Percentiles rank a stretch among this genome's conserved stretches.
phyloP scores from a whole-genome alignment of 768 basidiomycete species.

The Candolleomyces eurysporus region DNA sequence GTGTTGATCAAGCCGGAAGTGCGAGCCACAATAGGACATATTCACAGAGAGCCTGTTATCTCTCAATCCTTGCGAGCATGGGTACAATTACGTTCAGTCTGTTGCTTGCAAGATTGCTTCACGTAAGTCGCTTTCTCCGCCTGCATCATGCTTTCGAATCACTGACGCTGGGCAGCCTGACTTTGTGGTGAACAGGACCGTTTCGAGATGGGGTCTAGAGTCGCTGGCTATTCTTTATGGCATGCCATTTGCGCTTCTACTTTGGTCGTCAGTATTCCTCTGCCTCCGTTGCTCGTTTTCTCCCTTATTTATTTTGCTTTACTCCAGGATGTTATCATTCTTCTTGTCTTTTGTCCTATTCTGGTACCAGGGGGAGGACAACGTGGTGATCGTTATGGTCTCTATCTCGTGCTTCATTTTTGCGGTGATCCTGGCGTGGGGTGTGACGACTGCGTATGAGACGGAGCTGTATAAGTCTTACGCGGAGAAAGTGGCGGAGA shows the following conservation, averaged over 20 bases:
- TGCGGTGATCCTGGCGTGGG: conserved; percentile 17
- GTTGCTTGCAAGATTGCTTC: conserved; percentile 7
- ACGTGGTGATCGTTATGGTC: conserved; percentile 13
- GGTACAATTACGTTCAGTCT: conserved; percentile 11
- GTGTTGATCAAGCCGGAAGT: conserved; percentile 3
- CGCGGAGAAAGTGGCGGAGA: background rate
- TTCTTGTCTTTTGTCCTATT: conserved; percentile 20
- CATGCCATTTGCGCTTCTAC: conserved; percentile 11
- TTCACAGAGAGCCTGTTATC: conserved; percentile 12
- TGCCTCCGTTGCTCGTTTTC: background rate
- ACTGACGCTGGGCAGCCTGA: background rate
- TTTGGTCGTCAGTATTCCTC: conserved; percentile 9
- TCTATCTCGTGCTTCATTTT: conserved; percentile 11
- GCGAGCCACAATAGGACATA: background rate
- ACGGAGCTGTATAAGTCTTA: conserved; percentile 6
- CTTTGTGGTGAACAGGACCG: conserved; percentile 9
- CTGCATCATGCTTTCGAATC: too few species aligned
- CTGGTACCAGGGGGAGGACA: conserved; percentile 15
- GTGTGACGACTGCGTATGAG: conserved; percentile 14
- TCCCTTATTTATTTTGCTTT: background rate
- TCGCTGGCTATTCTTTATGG: conserved; percentile 12
- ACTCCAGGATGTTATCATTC: conserved; percentile 20
- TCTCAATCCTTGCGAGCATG: conserved; percentile 13
- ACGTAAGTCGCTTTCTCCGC: background rate
- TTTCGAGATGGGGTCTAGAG: conserved; percentile 7